Base-by-base conservation (phyloP, 164 flowering plant species). In the Dillenia suffruticosa region DNA sequence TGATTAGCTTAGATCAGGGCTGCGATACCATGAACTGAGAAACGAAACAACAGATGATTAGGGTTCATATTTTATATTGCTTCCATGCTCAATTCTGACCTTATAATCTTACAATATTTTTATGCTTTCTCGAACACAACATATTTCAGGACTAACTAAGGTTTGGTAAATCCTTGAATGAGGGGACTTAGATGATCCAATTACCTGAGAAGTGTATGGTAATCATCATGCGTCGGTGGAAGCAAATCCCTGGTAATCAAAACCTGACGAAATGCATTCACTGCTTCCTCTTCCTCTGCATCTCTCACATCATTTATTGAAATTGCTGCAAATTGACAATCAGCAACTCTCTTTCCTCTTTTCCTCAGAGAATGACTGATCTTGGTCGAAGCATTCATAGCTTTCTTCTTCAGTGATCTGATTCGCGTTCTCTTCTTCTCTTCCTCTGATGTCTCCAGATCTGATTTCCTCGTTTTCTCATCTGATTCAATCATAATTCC, bases 141-240 rank as follows among this genome's bases (percentile, higher is more conserved):
- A 32, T 32, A 32, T 32, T 32, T 32, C 40, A 32, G 40, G 40
- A 32, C 40, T 6, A 32, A 32, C 40, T 32, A 32, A 32, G 40
- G 40, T 32, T 32, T 32, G 40, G 5, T 32, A 32, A 32, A 32
- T 32, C 40, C 40, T 32, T 32, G 40, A 32, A 32, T 32, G 40
- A 32, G 5, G 4, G 5, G 40, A 4, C 40, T 32, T 32, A 32
- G 40, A 5, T 32, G 50, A 32, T 51, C 55, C 6, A 26, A 15
- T 61, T 66, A 86, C 97, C 97, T 88, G 63, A 82, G 72, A 82
- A 91, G 67, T 14, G 81, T 84, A 57, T 91, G 97, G 62, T 88
- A 91, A 77, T 88, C 87, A 77, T 87, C 93, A 53, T 78, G 89
- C 3, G 70, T 75, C 68, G 74, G 45, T 0, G 89, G 95, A 63